These are phyloP conservation scores for Venturia nashicola DNA, from an alignment of 2,329 filamentous ascomycete genomes.

Conservation along the genomic window DNA sequence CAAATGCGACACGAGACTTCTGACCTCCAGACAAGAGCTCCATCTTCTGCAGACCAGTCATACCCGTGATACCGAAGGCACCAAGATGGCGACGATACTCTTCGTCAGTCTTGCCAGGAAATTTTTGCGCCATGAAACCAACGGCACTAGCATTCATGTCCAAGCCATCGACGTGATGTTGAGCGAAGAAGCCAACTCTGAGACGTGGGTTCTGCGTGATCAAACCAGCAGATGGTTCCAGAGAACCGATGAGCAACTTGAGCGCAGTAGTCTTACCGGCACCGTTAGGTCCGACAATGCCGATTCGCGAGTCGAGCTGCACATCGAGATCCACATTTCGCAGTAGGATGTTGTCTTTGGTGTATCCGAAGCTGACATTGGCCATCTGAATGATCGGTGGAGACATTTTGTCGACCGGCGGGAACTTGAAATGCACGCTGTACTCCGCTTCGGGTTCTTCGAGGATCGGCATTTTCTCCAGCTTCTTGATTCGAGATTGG, in stretches of 20 bases:
- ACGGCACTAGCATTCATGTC: conserved; percentile 84
- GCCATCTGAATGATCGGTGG: conserved; percentile 98
- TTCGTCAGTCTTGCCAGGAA: conserved; percentile 84
- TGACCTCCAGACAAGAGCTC: conserved; percentile 88
- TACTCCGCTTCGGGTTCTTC: conserved; percentile 88
- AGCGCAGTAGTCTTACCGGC: conserved; percentile 98
- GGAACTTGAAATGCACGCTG: conserved; percentile 92
- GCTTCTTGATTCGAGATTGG: conserved; percentile 96
- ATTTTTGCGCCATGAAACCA: conserved; percentile 88
- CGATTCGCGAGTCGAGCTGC: conserved; percentile 93
- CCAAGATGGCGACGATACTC: conserved; percentile 93
- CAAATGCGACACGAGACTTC: conserved; percentile 95
- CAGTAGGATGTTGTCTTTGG: conserved; percentile 64
- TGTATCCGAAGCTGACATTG: conserved; percentile 83
- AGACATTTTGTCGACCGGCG: conserved; percentile 92
- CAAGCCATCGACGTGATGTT: conserved; percentile 94
- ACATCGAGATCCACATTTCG: conserved; percentile 87
- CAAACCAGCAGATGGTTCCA: conserved; percentile 62
- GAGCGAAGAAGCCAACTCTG: conserved; percentile 90
- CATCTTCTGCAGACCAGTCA: conserved; percentile 95
- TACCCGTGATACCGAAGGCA: conserved; percentile 76
- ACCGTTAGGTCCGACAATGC: conserved; percentile 98
- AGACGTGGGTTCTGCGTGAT: conserved; percentile 84
- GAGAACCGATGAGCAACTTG: conserved; percentile 85
- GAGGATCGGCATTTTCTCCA: conserved; percentile 91